A percentile compares a stretch with the other conserved stretches of the same genome.
phyloP scores from a whole-genome alignment of 2,329 filamentous ascomycete genomes.

The Chaetomium globosum region DNA sequence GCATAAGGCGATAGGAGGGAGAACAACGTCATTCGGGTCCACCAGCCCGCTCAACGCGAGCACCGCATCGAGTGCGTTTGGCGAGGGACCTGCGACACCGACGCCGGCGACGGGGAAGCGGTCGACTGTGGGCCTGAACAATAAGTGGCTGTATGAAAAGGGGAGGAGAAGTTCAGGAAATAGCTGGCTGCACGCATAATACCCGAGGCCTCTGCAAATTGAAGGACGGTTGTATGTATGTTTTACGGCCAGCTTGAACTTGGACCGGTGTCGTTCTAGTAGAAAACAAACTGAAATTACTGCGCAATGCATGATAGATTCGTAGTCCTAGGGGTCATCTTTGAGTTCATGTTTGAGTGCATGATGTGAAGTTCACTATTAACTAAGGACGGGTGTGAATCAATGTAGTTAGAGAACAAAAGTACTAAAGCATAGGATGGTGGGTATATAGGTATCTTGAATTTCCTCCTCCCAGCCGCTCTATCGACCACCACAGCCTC shows the following conservation, averaged over 20 bases:
- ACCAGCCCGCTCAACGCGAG: slow-evolving; percentile 56
- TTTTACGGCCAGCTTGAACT: not conserved
- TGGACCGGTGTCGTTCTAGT: not conserved
- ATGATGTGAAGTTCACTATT: not conserved
- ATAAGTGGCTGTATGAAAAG: slow-evolving; percentile 93
- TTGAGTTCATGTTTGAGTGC: not conserved
- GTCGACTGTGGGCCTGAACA: slow-evolving; percentile 78
- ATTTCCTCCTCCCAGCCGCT: not conserved
- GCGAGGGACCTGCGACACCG: slow-evolving; percentile 66
- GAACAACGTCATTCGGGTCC: slow-evolving; percentile 64
- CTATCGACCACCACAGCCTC: not conserved
- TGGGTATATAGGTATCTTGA: not conserved
- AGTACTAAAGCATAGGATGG: not conserved
- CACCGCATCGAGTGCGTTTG: slow-evolving; percentile 52
- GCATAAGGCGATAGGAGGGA: slow-evolving; percentile 61
- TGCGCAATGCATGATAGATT: not conserved
- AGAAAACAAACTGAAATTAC: not conserved
- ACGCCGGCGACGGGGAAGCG: slow-evolving; percentile 68
- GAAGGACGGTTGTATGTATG: not conserved
- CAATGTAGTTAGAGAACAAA: no score
- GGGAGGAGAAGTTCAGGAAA: slow-evolving; percentile 61
- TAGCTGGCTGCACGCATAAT: slow-evolving; percentile 29
- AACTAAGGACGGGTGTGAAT: no score
- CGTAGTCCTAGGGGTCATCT: not conserved
- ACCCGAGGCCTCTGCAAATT: not conserved